phyloP scores from a whole-genome alignment of 2,329 filamentous ascomycete species.

The Amylocarpus encephaloides region DNA sequence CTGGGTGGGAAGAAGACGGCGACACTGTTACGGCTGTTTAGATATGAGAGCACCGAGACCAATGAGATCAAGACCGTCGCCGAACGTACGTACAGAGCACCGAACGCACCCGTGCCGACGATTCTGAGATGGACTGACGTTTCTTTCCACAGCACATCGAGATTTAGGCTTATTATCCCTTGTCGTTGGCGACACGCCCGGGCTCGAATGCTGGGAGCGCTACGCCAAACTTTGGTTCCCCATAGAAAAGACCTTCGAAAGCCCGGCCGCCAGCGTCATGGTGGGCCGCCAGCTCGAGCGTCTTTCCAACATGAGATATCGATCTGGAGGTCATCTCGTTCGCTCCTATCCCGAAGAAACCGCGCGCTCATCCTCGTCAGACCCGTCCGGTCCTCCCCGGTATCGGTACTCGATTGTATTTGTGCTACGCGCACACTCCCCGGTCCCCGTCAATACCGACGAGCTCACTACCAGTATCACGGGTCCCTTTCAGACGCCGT shows the following conservation, averaged over 20 bases:
- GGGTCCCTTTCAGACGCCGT: slow-evolving; percentile 15
- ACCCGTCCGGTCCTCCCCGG: too few species aligned
- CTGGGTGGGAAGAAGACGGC: slow-evolving; percentile 17
- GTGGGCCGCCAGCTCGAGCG: slow-evolving; percentile 23
- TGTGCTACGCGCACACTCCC: slow-evolving; percentile 24
- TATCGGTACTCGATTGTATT: slow-evolving; percentile 27
- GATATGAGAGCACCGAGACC: slow-evolving; percentile 21
- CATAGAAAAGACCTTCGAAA: slow-evolving; percentile 19
- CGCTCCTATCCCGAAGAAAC: slow-evolving; percentile 15
- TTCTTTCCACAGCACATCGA: slow-evolving; percentile 16
- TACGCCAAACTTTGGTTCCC: slow-evolving; percentile 15
- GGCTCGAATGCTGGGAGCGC: slow-evolving; percentile 23
- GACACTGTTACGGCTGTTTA: slow-evolving; percentile 24
- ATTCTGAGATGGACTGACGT: not conserved
- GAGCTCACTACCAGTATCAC: slow-evolving; percentile 23
- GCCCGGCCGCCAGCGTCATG: slow-evolving; percentile 17
- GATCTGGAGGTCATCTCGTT: slow-evolving; percentile 21
- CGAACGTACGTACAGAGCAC: slow-evolving; percentile 17
- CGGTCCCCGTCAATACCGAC: slow-evolving; percentile 20
- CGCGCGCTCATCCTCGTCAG: not conserved
- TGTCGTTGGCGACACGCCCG: slow-evolving; percentile 24
- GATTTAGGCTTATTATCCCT: slow-evolving; percentile 26
- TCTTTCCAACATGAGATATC: slow-evolving; percentile 22
- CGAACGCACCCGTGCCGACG: not conserved
- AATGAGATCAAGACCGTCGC: slow-evolving; percentile 18